Conservation (phyloP, 345 rosid species). For the Brassica juncea region DNA sequence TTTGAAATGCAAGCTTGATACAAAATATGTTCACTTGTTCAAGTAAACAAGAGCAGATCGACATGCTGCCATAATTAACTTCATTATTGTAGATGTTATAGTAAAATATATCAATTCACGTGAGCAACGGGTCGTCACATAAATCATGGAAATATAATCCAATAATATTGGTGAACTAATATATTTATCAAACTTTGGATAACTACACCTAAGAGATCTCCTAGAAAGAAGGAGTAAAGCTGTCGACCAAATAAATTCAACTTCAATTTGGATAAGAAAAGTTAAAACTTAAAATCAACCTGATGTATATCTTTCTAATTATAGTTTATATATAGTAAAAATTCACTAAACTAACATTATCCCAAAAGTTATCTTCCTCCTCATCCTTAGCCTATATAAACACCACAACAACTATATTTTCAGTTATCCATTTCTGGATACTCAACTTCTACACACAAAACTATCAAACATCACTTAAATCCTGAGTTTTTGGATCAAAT, state of each 20-base stretch:
- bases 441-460: neutral
- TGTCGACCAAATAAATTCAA: neutral
- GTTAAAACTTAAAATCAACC: neutral
- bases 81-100: no score
- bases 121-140: neutral
- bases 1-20: neutral
- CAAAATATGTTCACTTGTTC: neutral
- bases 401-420: neutral
- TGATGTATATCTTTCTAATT: constrained; percentile 3
- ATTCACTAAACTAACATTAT: constrained; percentile 26
- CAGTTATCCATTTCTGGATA: constrained; percentile 13
- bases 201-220: neutral
- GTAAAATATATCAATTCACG: neutral
- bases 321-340: constrained; percentile 16
- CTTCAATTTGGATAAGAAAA: neutral
- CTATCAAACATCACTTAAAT: neutral
- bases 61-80: neutral
- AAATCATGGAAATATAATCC: neutral
- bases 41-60: neutral
- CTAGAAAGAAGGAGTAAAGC: constrained; percentile 1
- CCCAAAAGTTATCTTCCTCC: constrained; percentile 7
- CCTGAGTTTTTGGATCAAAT: neutral
- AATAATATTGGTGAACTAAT: neutral
- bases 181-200: neutral
- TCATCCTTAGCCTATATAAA: constrained; percentile 21